Conservation (phyloP, 108 stramenopile genomes). For the Nitzschia sp. region DNA sequence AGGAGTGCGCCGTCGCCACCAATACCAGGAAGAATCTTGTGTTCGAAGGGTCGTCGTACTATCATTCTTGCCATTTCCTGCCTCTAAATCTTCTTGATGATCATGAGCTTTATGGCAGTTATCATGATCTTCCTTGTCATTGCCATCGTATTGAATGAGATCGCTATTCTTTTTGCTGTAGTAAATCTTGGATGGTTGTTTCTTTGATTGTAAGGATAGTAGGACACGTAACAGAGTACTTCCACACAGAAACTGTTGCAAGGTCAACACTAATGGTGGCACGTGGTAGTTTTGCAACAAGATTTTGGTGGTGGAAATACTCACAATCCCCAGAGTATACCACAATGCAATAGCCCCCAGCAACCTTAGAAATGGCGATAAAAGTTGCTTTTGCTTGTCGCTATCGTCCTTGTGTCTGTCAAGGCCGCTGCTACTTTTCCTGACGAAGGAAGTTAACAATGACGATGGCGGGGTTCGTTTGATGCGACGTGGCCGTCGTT, state of each 20-base stretch:
- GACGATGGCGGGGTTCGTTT: too few relatives aligned
- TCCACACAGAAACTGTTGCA: conserved; percentile 45
- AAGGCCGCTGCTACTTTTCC: too few relatives aligned
- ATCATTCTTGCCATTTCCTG: neutral
- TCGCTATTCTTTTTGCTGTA: neutral
- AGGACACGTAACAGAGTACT: conserved; percentile 38
- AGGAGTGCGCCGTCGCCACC: neutral
- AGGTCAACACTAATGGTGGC: conserved; percentile 38
- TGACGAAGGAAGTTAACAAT: too few relatives aligned
- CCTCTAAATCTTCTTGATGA: neutral
- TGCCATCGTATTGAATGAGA: neutral
- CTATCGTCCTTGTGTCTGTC: too few relatives aligned
- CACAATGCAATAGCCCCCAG: too few relatives aligned
- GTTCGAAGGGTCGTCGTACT: neutral
- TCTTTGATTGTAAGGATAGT: neutral
- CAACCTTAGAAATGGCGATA: too few relatives aligned
- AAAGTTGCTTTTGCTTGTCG: too few relatives aligned
- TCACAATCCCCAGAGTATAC: conserved; percentile 80
- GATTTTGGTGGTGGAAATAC: conserved; percentile 75
- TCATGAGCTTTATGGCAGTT: neutral
- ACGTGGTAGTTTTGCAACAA: conserved; percentile 23
- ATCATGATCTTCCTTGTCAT: neutral
- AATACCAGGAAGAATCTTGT: neutral
- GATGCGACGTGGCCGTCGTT: too few relatives aligned
- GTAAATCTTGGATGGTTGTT: neutral